Evolutionary conservation across 1,139 yeast species (phyloP).

Genomic region (Kluyveromyces sp.): DNA sequence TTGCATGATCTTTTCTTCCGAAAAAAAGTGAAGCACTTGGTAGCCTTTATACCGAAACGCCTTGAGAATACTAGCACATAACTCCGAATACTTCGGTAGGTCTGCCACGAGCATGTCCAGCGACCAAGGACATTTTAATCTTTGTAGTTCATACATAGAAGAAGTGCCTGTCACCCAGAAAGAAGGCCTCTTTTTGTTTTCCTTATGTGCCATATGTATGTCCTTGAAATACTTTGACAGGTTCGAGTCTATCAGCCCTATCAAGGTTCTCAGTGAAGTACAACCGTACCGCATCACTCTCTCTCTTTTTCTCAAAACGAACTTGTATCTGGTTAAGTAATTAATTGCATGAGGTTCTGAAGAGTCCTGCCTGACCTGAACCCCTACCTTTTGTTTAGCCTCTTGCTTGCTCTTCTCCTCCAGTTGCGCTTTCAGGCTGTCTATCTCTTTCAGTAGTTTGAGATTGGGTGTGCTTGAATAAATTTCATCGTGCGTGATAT

Average conservation of each 20-base stretch:
- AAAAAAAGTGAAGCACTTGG: slow-evolving; percentile 19
- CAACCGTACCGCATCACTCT: slow-evolving; percentile 24
- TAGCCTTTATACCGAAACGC: slow-evolving; percentile 20
- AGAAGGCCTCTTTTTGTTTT: slow-evolving; percentile 12
- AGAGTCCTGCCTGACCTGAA: background rate
- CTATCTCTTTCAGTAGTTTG: slow-evolving; percentile 18
- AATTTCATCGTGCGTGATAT: slow-evolving; percentile 19
- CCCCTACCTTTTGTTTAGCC: background rate
- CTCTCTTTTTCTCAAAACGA: slow-evolving; percentile 11
- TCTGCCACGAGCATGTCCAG: slow-evolving; percentile 16
- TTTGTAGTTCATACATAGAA: slow-evolving; percentile 12
- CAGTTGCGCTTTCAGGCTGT: slow-evolving; percentile 16
- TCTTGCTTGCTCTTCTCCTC: slow-evolving; percentile 1
- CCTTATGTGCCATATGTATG: slow-evolving; percentile 10
- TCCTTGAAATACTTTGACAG: slow-evolving; percentile 12
- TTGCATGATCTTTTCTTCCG: slow-evolving; percentile 13
- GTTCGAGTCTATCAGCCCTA: slow-evolving; percentile 17
- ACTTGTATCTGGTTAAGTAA: slow-evolving; percentile 1
- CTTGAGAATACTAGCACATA: slow-evolving; percentile 10
- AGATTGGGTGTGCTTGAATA: slow-evolving; percentile 22
- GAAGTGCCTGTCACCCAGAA: slow-evolving; percentile 9
- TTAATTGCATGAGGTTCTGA: slow-evolving; percentile 5
- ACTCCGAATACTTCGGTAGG: slow-evolving; percentile 22
- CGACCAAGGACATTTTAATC: slow-evolving; percentile 9
- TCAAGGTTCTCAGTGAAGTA: slow-evolving; percentile 21